Evolutionary conservation across 257 asterid species (phyloP).

Genomic region (Forsythia viridissima): DNA sequence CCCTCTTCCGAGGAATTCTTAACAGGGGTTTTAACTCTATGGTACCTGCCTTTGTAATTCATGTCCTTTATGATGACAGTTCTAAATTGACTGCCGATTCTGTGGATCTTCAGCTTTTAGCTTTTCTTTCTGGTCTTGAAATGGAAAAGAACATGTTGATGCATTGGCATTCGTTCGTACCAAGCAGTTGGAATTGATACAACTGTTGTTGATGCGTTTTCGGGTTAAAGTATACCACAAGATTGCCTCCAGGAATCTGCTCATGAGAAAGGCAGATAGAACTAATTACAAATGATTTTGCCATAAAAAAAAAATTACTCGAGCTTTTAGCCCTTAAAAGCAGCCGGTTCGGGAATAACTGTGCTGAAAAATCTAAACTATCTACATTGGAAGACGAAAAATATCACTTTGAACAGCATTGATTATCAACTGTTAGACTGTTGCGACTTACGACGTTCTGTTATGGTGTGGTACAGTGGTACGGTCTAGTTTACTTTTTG

Average conservation of each 20-base stretch:
- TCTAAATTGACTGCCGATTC: neutral
- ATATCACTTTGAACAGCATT: no score
- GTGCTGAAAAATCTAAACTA: no score
- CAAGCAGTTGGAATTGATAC: neutral
- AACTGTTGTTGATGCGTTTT: conserved; percentile 18
- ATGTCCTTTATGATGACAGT: neutral
- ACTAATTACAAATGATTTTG: conserved; percentile 3
- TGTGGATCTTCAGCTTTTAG: neutral
- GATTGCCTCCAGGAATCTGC: conserved; percentile 43
- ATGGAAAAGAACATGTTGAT: no score
- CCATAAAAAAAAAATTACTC: no score
- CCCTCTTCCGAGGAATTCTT: conserved; percentile 2
- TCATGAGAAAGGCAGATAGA: conserved; percentile 35
- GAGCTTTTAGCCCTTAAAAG: no score
- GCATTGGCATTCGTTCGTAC: neutral
- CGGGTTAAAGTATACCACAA: conserved; percentile 37
- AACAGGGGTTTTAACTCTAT: neutral
- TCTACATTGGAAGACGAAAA: no score
- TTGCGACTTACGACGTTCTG: no score
- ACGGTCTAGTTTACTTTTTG: no score
- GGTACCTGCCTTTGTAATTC: neutral
- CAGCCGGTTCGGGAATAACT: no score
- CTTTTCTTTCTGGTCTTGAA: neutral
- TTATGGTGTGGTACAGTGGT: no score
- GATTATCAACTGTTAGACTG: no score